Evolutionary conservation across 257 asterid species (phyloP), one percentile per base, ranked within the genome.

Genomic region (Gentiana dahurica): DNA sequence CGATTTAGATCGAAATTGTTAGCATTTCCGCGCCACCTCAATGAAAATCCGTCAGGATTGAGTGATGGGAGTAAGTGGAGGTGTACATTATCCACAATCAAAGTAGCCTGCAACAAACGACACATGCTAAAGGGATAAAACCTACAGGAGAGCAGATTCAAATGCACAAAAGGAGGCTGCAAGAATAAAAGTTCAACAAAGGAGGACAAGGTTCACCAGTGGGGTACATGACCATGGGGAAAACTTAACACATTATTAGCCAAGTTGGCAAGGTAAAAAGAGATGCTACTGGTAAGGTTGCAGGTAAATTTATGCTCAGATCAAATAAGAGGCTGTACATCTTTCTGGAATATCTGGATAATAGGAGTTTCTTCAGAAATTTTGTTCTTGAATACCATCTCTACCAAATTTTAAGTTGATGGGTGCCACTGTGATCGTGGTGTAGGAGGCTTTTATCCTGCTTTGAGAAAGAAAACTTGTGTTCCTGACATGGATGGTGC

Each of bases 41-140:
- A 51, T 37, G 81, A 54, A 75, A 55, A 84, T 46, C 94, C 95
- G 69, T 87, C 95, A 51, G 95, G 95, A 66, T 87, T 87, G 83
- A 84, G 76, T 41, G 95, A 72, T 59, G 95, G 95, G 68, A 87
- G 92, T 64, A 87, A 71, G 71, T 87, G 95, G 61, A 87, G 95
- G 74, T 87, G 95, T 59, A 78, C 77, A 68, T 59, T 71, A 53
- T 84, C 73, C 58, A 87, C 89, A 64, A 87, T 84, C 67, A 81
- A 68, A 74, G 81, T 79, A 39, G 89, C 95, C 95, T 84, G 79
- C 3, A 12, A 54, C 12, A 36, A 63, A 49, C 1, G 32, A 24
- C 51, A 47, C 32, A 57, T 7, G 5, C 13, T 51, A 65, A 39
- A 11, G 53, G 34, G 11, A 49, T 15, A 65, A 12, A 65, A 57